phyloP scores from a whole-genome alignment of 1,284 basidiomycete species.

The Ganoderma multipileum region DNA sequence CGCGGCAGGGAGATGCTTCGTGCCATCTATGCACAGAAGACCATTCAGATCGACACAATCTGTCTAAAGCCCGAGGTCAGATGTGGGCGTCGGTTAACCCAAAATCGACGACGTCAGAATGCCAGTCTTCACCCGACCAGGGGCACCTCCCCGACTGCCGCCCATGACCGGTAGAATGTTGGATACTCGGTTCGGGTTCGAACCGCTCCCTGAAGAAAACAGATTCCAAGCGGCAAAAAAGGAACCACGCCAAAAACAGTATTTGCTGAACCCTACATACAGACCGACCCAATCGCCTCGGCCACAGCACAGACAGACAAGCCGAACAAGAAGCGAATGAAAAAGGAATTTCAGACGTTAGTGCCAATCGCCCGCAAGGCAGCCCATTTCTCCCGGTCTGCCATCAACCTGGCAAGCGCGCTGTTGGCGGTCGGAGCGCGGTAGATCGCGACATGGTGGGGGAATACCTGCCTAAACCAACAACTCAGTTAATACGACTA shows the following conservation, averaged over 20 bases:
- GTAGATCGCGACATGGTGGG: not conserved
- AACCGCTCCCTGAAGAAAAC: not conserved
- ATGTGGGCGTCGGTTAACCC: too few relatives aligned
- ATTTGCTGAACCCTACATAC: not conserved
- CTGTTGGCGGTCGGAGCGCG: not conserved
- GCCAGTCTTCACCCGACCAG: not conserved
- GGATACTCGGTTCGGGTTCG: not conserved
- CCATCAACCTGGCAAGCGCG: not conserved
- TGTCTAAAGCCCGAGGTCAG: not conserved
- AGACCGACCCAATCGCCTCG: not conserved
- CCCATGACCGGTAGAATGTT: not conserved
- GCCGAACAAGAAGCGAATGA: not conserved
- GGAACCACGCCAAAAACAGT: not conserved
- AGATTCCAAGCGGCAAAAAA: not conserved
- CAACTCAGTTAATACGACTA: not conserved
- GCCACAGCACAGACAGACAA: not conserved
- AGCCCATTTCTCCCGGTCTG: not conserved
- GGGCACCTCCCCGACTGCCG: not conserved
- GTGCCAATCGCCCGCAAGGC: not conserved
- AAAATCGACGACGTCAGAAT: too few relatives aligned
- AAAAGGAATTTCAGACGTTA: not conserved
- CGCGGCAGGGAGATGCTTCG: not conserved
- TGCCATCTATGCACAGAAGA: not conserved
- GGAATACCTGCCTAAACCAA: not conserved
- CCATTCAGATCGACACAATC: not conserved